phyloP scores from a whole-genome alignment of 225 moss, liverwort and hornwort genomes.

The Climacium dendroides region DNA sequence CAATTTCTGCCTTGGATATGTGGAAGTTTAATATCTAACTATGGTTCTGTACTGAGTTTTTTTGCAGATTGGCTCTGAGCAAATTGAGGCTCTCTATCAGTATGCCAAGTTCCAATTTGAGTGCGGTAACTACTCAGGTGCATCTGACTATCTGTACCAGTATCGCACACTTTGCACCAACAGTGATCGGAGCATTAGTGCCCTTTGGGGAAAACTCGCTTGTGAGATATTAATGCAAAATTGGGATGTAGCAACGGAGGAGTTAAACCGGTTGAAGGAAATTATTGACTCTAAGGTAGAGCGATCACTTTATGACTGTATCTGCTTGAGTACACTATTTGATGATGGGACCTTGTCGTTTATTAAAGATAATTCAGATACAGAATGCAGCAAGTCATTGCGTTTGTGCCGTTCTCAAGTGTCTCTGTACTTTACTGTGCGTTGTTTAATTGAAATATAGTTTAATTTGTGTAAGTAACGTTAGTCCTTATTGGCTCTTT shows the following conservation, averaged over 20 bases:
- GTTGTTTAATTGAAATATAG: not conserved
- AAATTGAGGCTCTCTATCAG: constrained; percentile 95
- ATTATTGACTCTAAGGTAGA: constrained; percentile 94
- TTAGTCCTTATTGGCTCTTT: not conserved
- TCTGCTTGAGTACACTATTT: not conserved
- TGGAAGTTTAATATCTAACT: not conserved
- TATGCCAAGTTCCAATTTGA: constrained; percentile 98
- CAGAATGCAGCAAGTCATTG: not conserved
- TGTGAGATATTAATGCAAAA: constrained; percentile 98
- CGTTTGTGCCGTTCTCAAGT: not conserved
- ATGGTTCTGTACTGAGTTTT: not conserved
- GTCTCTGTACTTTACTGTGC: not conserved
- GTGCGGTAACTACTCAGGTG: constrained; percentile 97
- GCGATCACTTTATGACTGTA: not conserved
- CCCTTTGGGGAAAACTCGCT: constrained; percentile 97
- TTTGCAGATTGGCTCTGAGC: constrained; percentile 85
- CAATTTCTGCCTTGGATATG: not conserved
- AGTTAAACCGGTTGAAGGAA: constrained; percentile 88
- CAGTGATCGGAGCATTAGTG: constrained; percentile 91
- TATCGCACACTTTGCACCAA: constrained; percentile 95
- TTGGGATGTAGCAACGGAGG: constrained; percentile 98
- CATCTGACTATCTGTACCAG: constrained; percentile 91
- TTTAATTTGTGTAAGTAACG: not conserved
- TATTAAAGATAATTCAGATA: not conserved
- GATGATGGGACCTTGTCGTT: not conserved